Evolutionary conservation across 495 filamentous ascomycete genomes (phyloP).

Genomic region (Hamigera avellanea): DNA sequence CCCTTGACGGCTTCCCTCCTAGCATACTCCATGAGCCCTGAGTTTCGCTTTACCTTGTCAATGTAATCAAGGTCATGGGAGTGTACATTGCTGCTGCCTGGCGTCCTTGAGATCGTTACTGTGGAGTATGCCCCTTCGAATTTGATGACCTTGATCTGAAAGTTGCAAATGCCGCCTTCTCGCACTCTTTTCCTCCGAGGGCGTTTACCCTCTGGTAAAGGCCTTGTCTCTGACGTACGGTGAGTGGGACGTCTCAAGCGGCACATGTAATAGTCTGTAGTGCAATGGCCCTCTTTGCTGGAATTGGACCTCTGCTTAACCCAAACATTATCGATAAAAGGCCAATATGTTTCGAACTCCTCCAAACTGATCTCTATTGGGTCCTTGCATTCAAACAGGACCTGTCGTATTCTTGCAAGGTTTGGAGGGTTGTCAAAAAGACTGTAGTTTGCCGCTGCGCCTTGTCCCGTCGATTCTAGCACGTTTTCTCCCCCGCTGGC

Average conservation of each 20-base stretch:
- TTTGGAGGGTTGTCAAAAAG: conserved; percentile 36
- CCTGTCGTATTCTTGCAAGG: conserved; percentile 31
- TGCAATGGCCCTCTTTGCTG: conserved; percentile 37
- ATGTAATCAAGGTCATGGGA: conserved; percentile 41
- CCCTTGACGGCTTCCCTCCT: conserved; percentile 37
- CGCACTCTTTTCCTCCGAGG: conserved; percentile 37
- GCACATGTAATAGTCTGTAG: conserved; percentile 42
- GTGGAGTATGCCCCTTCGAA: conserved; percentile 37
- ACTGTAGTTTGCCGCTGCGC: conserved; percentile 5
- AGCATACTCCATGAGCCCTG: conserved; percentile 40
- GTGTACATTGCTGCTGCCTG: conserved; percentile 29
- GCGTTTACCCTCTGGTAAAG: conserved; percentile 39
- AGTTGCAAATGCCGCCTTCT: conserved; percentile 40
- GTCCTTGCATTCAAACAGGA: conserved; percentile 40
- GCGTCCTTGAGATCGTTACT: conserved; percentile 29
- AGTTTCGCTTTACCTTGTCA: conserved; percentile 40
- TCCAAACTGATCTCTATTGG: conserved; percentile 39
- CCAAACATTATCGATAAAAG: conserved; percentile 44
- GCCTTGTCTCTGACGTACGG: conserved; percentile 29
- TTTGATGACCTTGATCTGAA: conserved; percentile 38
- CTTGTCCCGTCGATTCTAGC: not conserved
- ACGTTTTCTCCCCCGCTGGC: not conserved
- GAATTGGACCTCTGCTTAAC: conserved; percentile 39
- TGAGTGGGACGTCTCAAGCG: conserved; percentile 34
- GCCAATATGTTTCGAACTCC: conserved; percentile 43